Evolutionary conservation across 495 filamentous ascomycete species (phyloP), one percentile per base, ranked within the genome.

Genomic region (Podospora fimiseda): DNA sequence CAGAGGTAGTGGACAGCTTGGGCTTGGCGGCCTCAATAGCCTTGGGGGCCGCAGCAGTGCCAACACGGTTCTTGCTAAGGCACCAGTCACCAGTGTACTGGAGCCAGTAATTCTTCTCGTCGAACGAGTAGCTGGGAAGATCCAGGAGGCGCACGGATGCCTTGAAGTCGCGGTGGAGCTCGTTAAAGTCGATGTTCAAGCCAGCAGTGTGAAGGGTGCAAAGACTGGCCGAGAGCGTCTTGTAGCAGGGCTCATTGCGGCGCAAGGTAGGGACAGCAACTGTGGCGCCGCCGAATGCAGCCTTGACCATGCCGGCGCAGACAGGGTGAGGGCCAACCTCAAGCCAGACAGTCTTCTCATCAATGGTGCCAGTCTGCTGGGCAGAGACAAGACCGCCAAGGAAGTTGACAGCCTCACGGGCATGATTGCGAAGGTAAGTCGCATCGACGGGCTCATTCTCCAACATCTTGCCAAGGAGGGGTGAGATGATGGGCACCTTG

Each of bases 71-170:
- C 66, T 89, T 89, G 58, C 81, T 84, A 24, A 90, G 58, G 80
- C 46, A 82, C 74, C 70, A 81, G 72, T 73, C 87, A 52, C 86
- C 82, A 13, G 73, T 75, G 65, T 91, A 91, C 11, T 83, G 75
- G 18, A 91, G 79, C 89, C 89, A 93, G 67, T 90, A 89, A 58
- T 86, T 83, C 74, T 90, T 91, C 27, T 83, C 68, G 52, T 93
- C 86, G 71, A 84, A 95, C 9, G 78, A 80, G 61, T 95, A 95
- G 2, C 79, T 68, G 15, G 89, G 89, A 2, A 93, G 77, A 14
- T 79, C 69, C 1, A 93, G 68, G 11, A 90, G 74, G 27, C 79
- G 74, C 37, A 82, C 80, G 15, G 72, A 77, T 8, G 72, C 57
- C 41, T 66, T 65, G 61, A 88, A 92, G 62, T 88, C 84, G 19